Conservation (phyloP, 2,329 filamentous ascomycete genomes). For the Diaporthe ilicicola region DNA sequence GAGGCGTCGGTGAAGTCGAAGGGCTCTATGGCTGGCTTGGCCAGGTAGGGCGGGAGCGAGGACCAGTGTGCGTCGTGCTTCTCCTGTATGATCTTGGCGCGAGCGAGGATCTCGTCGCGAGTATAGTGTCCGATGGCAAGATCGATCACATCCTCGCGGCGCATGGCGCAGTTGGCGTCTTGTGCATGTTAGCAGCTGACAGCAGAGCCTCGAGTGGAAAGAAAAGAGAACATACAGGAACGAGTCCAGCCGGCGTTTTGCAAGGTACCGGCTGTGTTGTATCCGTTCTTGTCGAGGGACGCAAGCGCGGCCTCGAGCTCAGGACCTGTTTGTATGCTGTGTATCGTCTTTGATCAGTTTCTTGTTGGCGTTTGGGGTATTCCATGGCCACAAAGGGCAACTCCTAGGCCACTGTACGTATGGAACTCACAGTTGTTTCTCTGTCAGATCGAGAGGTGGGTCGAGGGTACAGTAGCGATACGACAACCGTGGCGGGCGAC, state of each 20-base stretch:
- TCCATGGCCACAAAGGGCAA: too few species aligned
- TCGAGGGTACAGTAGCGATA: constrained; percentile 44
- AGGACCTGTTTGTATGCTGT: constrained; percentile 36
- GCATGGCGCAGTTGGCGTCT: constrained; percentile 38
- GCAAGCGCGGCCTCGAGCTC: constrained; percentile 39
- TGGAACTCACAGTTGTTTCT: constrained; percentile 36
- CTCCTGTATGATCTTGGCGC: constrained; percentile 33
- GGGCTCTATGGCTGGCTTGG: constrained; percentile 31
- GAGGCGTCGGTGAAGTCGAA: constrained; percentile 38
- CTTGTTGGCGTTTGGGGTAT: not conserved
- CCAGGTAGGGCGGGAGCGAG: constrained; percentile 39
- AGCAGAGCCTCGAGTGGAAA: not conserved
- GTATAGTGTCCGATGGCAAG: constrained; percentile 43
- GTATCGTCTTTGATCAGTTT: not conserved
- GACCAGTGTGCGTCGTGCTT: constrained; percentile 38
- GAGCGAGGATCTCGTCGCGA: constrained; percentile 40
- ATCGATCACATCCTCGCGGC: constrained; percentile 47
- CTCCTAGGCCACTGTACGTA: too few species aligned
- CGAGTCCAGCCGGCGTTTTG: constrained; percentile 34
- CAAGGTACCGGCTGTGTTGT: constrained; percentile 37
- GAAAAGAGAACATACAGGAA: constrained; percentile 17
- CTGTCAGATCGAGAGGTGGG: constrained; percentile 41
- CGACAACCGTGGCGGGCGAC: constrained; percentile 44
- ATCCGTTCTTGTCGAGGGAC: constrained; percentile 42
- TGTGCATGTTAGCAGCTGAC: not conserved